Conservation (phyloP, 768 basidiomycete species). For the Phanerodontia chrysosporium region DNA sequence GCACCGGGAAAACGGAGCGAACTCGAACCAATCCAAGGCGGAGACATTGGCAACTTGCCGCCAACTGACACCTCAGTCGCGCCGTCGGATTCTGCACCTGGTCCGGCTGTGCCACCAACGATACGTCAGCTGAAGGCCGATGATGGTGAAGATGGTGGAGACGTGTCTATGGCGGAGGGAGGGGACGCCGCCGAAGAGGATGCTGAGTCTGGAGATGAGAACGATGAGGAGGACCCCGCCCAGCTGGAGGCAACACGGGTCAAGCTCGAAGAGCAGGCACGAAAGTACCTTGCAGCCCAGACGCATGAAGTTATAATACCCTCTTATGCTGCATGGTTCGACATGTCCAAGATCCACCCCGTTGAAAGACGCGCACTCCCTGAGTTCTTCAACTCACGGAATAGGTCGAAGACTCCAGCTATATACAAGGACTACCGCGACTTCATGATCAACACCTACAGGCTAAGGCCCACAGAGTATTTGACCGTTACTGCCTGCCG, state of each 20-base stretch:
- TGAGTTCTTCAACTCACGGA: slow-evolving; percentile 96
- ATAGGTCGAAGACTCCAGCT: slow-evolving; percentile 90
- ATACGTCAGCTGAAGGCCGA: slow-evolving; percentile 37
- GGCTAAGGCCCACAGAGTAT: slow-evolving; percentile 90
- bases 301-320: slow-evolving; percentile 97
- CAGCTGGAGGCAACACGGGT: slow-evolving; percentile 77
- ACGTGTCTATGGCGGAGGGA: slow-evolving; percentile 79
- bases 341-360: slow-evolving; percentile 88
- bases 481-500: slow-evolving; percentile 96
- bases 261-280: slow-evolving; percentile 80
- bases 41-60: slow-evolving; percentile 72
- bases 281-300: slow-evolving; percentile 94
- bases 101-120: slow-evolving; percentile 21
- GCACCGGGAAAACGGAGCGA: slow-evolving; percentile 86
- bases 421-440: slow-evolving; percentile 99
- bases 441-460: slow-evolving; percentile 99
- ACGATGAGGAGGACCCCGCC: slow-evolving; percentile 82
- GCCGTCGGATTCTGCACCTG: slow-evolving; percentile 29
- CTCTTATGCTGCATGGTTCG: slow-evolving; percentile 97
- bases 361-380: slow-evolving; percentile 91
- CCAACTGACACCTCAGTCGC: slow-evolving; percentile 32
- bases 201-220: slow-evolving; percentile 72
- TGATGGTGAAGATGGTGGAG: slow-evolving; percentile 59
- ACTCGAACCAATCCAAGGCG: slow-evolving; percentile 75
- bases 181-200: slow-evolving; percentile 80